Evolutionary conservation across 2,329 filamentous ascomycete species (phyloP).

Genomic region (Colletotrichum endophyticum): DNA sequence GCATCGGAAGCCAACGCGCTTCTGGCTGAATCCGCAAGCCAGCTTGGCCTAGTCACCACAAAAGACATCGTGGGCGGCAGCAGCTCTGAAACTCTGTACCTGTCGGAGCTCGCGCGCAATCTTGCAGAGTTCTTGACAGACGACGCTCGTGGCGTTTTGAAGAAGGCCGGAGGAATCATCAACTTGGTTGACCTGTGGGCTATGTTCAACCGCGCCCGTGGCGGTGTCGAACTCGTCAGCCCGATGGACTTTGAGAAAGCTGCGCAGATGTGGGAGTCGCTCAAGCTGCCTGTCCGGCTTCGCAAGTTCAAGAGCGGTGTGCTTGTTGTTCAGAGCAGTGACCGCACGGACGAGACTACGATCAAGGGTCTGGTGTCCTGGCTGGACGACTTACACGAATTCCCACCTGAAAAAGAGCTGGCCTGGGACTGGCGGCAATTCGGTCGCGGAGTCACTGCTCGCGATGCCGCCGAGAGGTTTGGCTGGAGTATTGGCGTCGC

Average conservation of each 20-base stretch:
- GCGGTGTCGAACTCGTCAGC: constrained; percentile 92
- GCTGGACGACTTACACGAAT: constrained; percentile 74
- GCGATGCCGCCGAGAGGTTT: constrained; percentile 87
- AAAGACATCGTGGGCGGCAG: constrained; percentile 87
- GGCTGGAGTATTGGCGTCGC: constrained; percentile 98
- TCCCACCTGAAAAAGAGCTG: constrained; percentile 68
- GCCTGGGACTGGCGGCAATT: constrained; percentile 79
- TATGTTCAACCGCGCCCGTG: constrained; percentile 90
- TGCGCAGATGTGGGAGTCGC: constrained; percentile 83
- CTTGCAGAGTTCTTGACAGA: constrained; percentile 90
- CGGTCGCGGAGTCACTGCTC: constrained; percentile 85
- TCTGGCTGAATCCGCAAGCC: constrained; percentile 80
- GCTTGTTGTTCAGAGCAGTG: constrained; percentile 88
- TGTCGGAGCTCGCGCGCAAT: constrained; percentile 85
- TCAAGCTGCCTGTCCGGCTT: constrained; percentile 85
- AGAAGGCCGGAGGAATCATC: constrained; percentile 84
- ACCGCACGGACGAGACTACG: constrained; percentile 90
- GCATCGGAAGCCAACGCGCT: constrained; percentile 75
- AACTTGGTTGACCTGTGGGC: constrained; percentile 92
- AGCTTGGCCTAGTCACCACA: constrained; percentile 88
- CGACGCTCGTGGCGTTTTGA: constrained; percentile 78
- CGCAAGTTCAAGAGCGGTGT: constrained; percentile 91
- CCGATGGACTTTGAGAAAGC: constrained; percentile 92
- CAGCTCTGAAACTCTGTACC: constrained; percentile 80
- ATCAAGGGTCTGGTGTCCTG: constrained; percentile 77